A percentile compares a stretch with the other conserved stretches of the same genome.
phyloP scores from a whole-genome alignment of 225 moss, liverwort and hornwort genomes.

The Neckera pumila region DNA sequence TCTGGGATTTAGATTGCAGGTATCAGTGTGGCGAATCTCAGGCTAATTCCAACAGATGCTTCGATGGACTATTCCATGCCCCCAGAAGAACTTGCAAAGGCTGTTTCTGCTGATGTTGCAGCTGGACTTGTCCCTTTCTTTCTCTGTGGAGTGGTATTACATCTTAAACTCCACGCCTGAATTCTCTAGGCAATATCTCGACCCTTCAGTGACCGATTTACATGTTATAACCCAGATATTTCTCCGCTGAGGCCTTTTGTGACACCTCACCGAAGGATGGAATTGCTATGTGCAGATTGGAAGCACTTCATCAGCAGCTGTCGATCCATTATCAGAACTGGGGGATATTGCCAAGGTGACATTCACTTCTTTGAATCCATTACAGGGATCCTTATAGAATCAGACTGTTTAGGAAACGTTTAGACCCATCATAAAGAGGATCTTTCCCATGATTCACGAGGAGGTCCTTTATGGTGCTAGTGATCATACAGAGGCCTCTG shows the following conservation, averaged over 20 bases:
- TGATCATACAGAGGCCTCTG: background rate
- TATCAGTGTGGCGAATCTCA: slow-evolving; percentile 38
- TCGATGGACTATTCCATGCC: slow-evolving; percentile 45
- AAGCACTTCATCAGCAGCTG: slow-evolving; percentile 70
- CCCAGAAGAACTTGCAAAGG: slow-evolving; percentile 25
- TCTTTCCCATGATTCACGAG: background rate
- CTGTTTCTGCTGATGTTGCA: slow-evolving; percentile 37
- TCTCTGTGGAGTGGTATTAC: slow-evolving; percentile 51
- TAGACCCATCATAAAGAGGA: background rate
- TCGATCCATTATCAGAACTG: slow-evolving; percentile 54
- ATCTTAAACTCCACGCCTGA: background rate
- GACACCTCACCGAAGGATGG: background rate
- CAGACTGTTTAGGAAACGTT: background rate
- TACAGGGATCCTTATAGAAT: background rate
- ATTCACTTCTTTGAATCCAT: background rate
- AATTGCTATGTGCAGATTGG: slow-evolving; percentile 42
- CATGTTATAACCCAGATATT: background rate
- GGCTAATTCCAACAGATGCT: slow-evolving; percentile 38
- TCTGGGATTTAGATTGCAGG: slow-evolving; percentile 45
- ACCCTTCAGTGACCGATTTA: background rate
- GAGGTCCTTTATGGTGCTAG: background rate
- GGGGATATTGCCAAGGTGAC: slow-evolving; percentile 50
- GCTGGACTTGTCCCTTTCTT: slow-evolving; percentile 65
- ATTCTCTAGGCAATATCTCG: background rate
- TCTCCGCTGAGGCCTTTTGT: background rate